Evolutionary conservation across 495 filamentous ascomycete genomes (phyloP).

Genomic region (Clavariopsis aquatica): DNA sequence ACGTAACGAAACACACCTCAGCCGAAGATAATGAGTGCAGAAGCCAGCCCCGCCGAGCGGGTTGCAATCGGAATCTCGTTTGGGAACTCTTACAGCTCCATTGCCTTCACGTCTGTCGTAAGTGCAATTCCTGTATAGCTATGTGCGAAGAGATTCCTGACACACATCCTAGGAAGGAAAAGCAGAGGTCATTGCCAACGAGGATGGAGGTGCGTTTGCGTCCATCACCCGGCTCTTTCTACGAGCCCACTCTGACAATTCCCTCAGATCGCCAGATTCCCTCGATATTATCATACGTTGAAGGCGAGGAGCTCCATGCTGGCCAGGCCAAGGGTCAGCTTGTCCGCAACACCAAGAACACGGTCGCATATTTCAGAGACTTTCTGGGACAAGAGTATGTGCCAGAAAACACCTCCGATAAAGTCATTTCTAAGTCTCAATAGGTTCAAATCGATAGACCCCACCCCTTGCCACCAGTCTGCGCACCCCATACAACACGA

Average conservation of each 20-base stretch:
- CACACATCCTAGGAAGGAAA: conserved; percentile 69
- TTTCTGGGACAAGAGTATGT: conserved; percentile 86
- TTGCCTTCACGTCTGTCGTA: conserved; percentile 76
- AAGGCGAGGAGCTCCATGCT: conserved; percentile 94
- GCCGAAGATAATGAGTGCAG: conserved; percentile 55
- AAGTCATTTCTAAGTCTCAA: not conserved
- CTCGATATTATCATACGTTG: conserved; percentile 87
- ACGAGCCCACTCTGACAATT: conserved; percentile 9
- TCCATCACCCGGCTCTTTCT: not conserved
- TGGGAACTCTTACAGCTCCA: conserved; percentile 96
- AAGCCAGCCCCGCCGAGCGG: conserved; percentile 54
- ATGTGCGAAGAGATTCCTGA: not conserved
- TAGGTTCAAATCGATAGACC: conserved; percentile 92
- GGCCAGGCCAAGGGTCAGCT: conserved; percentile 92
- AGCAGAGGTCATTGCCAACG: conserved; percentile 96
- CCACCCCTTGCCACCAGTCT: conserved; percentile 89
- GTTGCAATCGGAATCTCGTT: conserved; percentile 93
- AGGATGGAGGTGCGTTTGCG: conserved; percentile 77
- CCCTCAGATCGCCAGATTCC: conserved; percentile 90
- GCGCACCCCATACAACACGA: conserved; percentile 81
- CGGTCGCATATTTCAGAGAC: conserved; percentile 92
- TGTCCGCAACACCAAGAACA: conserved; percentile 87
- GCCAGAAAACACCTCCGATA: conserved; percentile 3
- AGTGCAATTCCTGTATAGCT: conserved; percentile 36
- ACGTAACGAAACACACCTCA: not conserved